Evolutionary conservation across 768 basidiomycete genomes (phyloP).

Genomic region (Boletus edulis): DNA sequence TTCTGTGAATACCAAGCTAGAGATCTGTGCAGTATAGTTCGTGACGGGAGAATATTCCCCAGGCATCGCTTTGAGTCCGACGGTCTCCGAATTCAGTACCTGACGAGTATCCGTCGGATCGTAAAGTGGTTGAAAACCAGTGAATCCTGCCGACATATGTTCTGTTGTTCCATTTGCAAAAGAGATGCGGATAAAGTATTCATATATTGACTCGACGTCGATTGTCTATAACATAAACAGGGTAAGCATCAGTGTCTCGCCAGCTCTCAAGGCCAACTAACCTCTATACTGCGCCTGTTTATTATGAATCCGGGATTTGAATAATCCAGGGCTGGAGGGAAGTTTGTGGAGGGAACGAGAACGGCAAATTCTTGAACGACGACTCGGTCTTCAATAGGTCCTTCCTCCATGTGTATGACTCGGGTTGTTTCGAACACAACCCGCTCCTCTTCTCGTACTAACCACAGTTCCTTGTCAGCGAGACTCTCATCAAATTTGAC

Average conservation of each 20-base stretch:
- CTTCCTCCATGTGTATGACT: neutral
- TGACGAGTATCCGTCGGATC: neutral
- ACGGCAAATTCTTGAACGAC: conserved; percentile 12
- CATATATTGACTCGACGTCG: conserved; percentile 12
- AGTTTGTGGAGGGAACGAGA: conserved; percentile 22
- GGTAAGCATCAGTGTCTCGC: neutral
- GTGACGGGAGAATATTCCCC: neutral
- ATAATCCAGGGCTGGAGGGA: conserved; percentile 12
- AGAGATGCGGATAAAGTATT: conserved; percentile 14
- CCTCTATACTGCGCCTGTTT: neutral
- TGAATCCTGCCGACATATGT: conserved; percentile 17
- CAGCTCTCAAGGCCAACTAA: neutral
- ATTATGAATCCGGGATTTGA: neutral
- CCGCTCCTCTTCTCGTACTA: conserved; percentile 18
- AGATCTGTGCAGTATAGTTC: neutral
- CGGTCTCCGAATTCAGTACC: neutral
- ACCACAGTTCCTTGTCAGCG: conserved; percentile 14
- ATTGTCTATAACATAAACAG: neutral
- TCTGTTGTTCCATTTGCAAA: conserved; percentile 15
- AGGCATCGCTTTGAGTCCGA: neutral
- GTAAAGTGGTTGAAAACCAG: conserved; percentile 14
- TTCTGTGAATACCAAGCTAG: neutral
- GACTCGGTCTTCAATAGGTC: neutral
- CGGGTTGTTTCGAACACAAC: conserved; percentile 14
- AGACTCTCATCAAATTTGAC: neutral